Base-by-base conservation (phyloP, 768 basidiomycete genomes). In the Trichaptum fuscoviolaceum region DNA sequence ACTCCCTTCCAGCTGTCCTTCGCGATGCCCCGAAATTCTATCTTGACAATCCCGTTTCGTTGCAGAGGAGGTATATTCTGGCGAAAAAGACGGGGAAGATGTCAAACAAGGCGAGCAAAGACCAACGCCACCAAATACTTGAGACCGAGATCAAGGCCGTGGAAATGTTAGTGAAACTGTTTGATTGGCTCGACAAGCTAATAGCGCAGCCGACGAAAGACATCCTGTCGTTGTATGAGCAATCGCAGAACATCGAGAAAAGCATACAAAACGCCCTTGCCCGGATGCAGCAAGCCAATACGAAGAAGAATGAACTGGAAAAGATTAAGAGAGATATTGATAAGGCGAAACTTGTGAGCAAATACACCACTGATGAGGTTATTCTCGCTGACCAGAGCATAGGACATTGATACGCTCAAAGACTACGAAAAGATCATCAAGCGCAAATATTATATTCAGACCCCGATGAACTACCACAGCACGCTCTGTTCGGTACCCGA, bases 1-100 rank as follows among this genome's bases (percentile, higher is more conserved):
- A 62, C 57, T 61, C 69, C 30, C 42, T 75, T 15, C 73, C 74
- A 25, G 20, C 59, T 18, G 58, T 52, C 26, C 69, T 75, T 5
- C 35, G 15, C 15, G 3, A 52, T 3, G 42, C 42, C 42, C 6
- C 5, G 5, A 4, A 52, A 12, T 52, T 52, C 42, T 12, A 6
- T 2, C 42, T 52, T 12, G 42, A 52, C 42, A 52, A 52, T 20
- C 42, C 42, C 15, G 42, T 52, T 20, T 4, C 42, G 5, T 6
- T 52, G 42, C 42, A 52, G 42, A 52, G 10, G 42, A 52, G 15
- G 10, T 52, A 52, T 20, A 12, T 5, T 6, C 42, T 52, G 12
- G 6, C 42, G 42, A 20, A 12, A 12, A 12, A 4, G 20, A 52
- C 42, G 15, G 20, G 5, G 42, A 52, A 2, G 42, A 12, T 12